Conservation (phyloP, 108 stramenopile genomes). For the Parietichytrium sp. region DNA sequence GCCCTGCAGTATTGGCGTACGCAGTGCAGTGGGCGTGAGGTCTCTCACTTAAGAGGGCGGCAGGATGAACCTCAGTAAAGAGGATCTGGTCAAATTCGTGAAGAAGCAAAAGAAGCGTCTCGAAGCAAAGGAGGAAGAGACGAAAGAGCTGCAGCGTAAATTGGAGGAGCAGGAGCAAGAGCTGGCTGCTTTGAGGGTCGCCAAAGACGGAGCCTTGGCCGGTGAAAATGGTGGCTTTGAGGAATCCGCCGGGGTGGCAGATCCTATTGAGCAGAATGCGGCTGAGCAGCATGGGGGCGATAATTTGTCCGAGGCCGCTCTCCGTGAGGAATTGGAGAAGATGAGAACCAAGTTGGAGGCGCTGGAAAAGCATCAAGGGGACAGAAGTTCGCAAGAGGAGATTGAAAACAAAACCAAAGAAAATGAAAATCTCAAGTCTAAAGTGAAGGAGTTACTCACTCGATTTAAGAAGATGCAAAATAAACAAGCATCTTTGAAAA, state of each 20-base stretch:
- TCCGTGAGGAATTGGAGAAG: too few species aligned
- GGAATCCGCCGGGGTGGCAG: background rate
- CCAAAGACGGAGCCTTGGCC: background rate
- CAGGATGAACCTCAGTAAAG: background rate
- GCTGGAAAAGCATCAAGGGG: background rate
- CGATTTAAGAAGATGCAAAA: background rate
- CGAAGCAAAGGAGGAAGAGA: slow-evolving; percentile 24
- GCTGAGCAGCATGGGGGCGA: background rate
- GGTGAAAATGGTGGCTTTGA: background rate
- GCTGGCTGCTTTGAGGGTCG: background rate
- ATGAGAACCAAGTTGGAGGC: background rate
- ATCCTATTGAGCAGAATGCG: background rate
- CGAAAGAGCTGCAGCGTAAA: background rate
- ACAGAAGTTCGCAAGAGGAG: background rate
- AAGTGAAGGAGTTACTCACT: background rate
- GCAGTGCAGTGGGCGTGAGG: too few species aligned
- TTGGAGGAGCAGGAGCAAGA: background rate
- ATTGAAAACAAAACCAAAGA: background rate
- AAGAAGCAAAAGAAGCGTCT: slow-evolving; percentile 22
- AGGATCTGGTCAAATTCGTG: slow-evolving; percentile 2
- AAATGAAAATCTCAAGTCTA: background rate
- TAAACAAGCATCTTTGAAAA: background rate
- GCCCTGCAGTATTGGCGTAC: too few species aligned
- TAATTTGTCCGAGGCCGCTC: background rate
- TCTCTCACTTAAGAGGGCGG: too few species aligned